phyloP scores from a whole-genome alignment of 768 basidiomycete genomes.

The Leccinum obscurum region DNA sequence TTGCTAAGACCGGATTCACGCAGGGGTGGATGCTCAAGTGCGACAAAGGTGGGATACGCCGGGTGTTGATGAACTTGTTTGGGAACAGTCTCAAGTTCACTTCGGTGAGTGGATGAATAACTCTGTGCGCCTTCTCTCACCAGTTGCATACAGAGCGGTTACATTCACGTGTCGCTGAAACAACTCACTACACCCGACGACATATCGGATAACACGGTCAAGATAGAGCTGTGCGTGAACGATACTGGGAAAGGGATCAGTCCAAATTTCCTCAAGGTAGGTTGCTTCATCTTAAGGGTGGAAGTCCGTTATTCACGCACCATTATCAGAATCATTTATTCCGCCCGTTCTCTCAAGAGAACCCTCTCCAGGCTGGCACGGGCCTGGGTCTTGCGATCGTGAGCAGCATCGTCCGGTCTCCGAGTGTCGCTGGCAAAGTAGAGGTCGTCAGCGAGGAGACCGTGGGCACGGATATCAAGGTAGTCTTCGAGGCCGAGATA shows the following conservation, averaged over 20 bases:
- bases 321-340: constrained; percentile 79
- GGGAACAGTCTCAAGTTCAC: constrained; percentile 96
- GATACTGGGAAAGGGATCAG: constrained; percentile 97
- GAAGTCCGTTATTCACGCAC: constrained; percentile 1
- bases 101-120: constrained; percentile 45
- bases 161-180: constrained; percentile 80
- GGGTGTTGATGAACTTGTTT: constrained; percentile 92
- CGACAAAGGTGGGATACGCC: constrained; percentile 90
- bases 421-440: constrained; percentile 85
- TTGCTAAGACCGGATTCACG: constrained; percentile 10
- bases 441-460: constrained; percentile 94
- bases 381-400: constrained; percentile 96
- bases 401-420: constrained; percentile 85
- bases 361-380: constrained; percentile 88
- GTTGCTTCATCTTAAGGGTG: constrained; percentile 5
- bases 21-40: constrained; percentile 87
- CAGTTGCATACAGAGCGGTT: constrained; percentile 62
- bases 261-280: constrained; percentile 85
- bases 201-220: constrained; percentile 58
- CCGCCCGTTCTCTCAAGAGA: constrained; percentile 97
- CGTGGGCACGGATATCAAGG: constrained; percentile 87
- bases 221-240: constrained; percentile 78
- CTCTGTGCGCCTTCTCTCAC: constrained; percentile 5
- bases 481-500: constrained; percentile 75
- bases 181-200: constrained; percentile 61